Base-by-base conservation (phyloP, 1,139 yeast species). In the Kodamaea fungicola region DNA sequence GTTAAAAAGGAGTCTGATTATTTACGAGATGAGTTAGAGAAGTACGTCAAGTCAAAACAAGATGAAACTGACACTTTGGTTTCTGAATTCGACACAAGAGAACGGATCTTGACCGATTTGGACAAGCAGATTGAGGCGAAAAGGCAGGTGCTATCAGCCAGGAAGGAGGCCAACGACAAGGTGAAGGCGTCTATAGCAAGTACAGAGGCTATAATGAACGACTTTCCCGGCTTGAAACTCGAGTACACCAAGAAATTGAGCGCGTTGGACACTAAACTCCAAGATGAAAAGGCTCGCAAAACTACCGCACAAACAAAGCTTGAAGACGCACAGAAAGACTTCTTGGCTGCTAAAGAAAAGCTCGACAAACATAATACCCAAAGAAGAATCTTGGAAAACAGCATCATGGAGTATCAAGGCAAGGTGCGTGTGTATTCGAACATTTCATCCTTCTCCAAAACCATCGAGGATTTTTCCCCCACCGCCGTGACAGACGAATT, bases 391-490 rank as follows among this genome's bases (percentile, higher is more conserved):
- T 55, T 78, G 28, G 80, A 78, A 49, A 74, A 76, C 46, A 65
- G 78, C 2, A 78, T 79, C 7, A 71, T 76, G 61, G 73, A 76
- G 32, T 54, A 68, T 33, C 61, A 64, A 37, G 70, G 70, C 0
- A 64, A 59, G 33, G 38, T 57, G 9, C 49, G 77, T 30, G 66
- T 66, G 0, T 68, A 65, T 42, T 44, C 39, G 5, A 32, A 30
- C 8, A 16, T 28, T 2, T 19, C 39, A 21, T 40, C 35, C 4
- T 27, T 27, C 12, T 27, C 29, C 8, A 27, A 27, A 12, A 9
- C 8, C 29, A 27, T 27, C 12, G 4, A 23, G 2, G 34, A 35
- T 12, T 35, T 33, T 1, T 22, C 51, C 1, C 34, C 37, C 7
- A 29, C 38, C 7, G 23, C 25, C 8, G 42, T 61, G 1, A 38